Evolutionary conservation across 148 eudicot genomes (phyloP).

Genomic region (Nepenthes mirabilis): DNA sequence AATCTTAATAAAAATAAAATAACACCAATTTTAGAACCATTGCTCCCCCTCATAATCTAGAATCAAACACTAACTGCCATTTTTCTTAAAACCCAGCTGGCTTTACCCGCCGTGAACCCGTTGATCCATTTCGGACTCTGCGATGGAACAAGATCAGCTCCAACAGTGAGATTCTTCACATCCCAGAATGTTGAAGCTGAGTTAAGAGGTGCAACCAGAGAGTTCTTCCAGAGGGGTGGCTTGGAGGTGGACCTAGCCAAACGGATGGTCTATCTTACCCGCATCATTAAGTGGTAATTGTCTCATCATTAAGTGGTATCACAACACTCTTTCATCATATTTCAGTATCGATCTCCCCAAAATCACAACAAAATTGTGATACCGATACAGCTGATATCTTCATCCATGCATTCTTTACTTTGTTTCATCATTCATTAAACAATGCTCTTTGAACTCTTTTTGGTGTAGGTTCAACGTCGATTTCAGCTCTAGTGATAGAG

Average conservation of each 20-base stretch:
- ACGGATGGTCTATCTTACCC: conserved; percentile 54
- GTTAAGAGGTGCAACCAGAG: conserved; percentile 53
- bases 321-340: not conserved
- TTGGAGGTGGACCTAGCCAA: conserved; percentile 67
- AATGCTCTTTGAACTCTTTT: not conserved
- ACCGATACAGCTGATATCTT: too few relatives aligned
- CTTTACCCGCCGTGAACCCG: conserved; percentile 45
- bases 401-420: too few relatives aligned
- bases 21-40: too few relatives aligned
- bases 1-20: too few relatives aligned
- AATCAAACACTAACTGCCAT: not conserved
- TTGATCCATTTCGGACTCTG: conserved; percentile 84
- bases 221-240: conserved; percentile 51
- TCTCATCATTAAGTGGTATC: not conserved
- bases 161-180: conserved; percentile 58
- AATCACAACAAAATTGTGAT: too few relatives aligned
- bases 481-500: conserved; percentile 59
- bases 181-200: conserved; percentile 59
- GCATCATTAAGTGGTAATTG: conserved; percentile 63
- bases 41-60: too few relatives aligned
- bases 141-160: conserved; percentile 76
- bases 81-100: conserved; percentile 31
- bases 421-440: too few relatives aligned
- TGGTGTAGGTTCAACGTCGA: conserved; percentile 64
- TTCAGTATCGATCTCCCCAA: too few relatives aligned